A percentile compares a stretch with the other conserved stretches of the same genome.
phyloP scores from a whole-genome alignment of 495 filamentous ascomycete genomes.

The Copromyces sp. region DNA sequence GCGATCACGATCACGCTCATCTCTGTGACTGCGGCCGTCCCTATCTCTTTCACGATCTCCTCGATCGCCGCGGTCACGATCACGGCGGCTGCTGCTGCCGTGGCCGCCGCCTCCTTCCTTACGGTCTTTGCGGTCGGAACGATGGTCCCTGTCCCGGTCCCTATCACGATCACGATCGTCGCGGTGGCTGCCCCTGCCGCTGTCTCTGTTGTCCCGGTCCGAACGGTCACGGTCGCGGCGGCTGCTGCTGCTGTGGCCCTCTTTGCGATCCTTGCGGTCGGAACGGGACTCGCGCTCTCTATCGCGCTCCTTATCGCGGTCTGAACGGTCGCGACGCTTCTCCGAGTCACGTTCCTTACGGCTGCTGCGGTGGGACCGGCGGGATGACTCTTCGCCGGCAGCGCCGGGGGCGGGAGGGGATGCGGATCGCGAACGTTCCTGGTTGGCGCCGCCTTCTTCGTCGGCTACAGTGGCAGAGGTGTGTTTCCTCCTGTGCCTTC shows the following conservation, averaged over 20 bases:
- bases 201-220: conserved; percentile 35
- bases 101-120: conserved; percentile 15
- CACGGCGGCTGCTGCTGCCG: conserved; percentile 26
- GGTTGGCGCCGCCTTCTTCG: conserved; percentile 26
- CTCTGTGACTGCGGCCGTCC: conserved; percentile 35
- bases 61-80: conserved; percentile 36
- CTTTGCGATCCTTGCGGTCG: conserved; percentile 18
- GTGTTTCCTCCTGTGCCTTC: conserved; percentile 38
- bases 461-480: conserved; percentile 20
- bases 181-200: conserved; percentile 31
- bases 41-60: conserved; percentile 36
- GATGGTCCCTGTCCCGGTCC: conserved; percentile 27
- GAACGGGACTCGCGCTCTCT: conserved; percentile 26
- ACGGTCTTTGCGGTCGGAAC: conserved; percentile 21
- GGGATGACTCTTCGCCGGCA: conserved; percentile 28
- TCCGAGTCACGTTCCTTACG: conserved; percentile 33
- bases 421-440: conserved; percentile 39
- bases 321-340: conserved; percentile 32
- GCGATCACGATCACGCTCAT: conserved; percentile 34
- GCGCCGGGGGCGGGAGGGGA: conserved; percentile 26
- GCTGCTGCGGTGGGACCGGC: conserved; percentile 42
- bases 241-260: conserved; percentile 28
- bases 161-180: conserved; percentile 38
- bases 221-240: conserved; percentile 33
- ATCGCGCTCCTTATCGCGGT: conserved; percentile 25